Conservation (phyloP, 2,329 filamentous ascomycete species). For the Fusarium pseudocircinatum region DNA sequence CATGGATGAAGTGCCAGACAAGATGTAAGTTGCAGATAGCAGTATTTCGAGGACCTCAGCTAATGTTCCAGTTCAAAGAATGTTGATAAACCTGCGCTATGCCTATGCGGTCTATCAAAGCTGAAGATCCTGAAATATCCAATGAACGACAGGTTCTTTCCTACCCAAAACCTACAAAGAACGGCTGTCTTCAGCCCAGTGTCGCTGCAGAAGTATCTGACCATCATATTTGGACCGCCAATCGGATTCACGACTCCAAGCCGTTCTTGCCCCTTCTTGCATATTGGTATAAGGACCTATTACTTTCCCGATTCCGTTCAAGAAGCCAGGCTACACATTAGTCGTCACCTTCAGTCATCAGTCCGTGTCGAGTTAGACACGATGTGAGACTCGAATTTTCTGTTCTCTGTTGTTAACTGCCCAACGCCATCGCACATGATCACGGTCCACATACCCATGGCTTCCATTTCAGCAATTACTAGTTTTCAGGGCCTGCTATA, state of each 20-base stretch:
- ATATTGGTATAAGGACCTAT: not conserved
- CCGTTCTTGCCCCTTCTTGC: not conserved
- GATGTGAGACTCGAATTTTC: not conserved
- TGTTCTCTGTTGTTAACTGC: not conserved
- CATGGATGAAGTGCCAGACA: conserved; percentile 76
- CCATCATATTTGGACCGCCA: not conserved
- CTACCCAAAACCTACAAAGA: not conserved
- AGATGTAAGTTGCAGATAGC: conserved; percentile 59
- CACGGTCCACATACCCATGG: not conserved
- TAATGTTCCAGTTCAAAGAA: not conserved
- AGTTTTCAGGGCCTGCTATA: not conserved
- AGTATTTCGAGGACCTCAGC: not conserved
- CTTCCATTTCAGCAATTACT: not conserved
- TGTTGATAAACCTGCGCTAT: not conserved
- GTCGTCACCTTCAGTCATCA: not conserved
- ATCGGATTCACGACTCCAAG: not conserved
- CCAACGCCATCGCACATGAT: not conserved
- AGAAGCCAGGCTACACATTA: not conserved
- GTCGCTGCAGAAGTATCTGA: not conserved
- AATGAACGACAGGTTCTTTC: not conserved
- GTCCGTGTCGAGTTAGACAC: not conserved
- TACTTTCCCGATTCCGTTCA: not conserved
- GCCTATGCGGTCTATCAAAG: not conserved
- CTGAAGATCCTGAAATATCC: not conserved
- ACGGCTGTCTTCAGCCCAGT: not conserved